Evolutionary conservation across 2,329 filamentous ascomycete species (phyloP), one percentile per base, ranked within the genome.

Genomic region (Penicillium rolfsii): DNA sequence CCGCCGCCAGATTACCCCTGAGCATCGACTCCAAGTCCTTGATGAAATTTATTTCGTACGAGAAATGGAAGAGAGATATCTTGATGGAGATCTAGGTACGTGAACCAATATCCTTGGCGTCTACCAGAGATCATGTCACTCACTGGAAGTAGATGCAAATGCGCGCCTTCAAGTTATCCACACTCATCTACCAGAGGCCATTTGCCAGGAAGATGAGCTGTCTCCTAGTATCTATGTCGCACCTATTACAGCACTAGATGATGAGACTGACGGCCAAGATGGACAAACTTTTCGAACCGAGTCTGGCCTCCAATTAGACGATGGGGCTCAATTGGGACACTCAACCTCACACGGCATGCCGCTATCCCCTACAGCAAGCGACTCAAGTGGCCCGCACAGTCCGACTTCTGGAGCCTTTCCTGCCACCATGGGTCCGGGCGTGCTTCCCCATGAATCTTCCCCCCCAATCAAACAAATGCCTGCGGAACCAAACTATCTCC

Each of bases 21-120:
- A 64, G 3, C 64, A 72, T 36, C 64, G 71, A 26, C 61, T 75
- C 5, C 67, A 70, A 22, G 69, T 76, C 4, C 65, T 76, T 1
- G 73, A 74, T 50, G 74, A 76, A 57, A 75, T 76, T 46, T 76
- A 76, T 57, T 70, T 67, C 26, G 73, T 76, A 4, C 70, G 73
- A 16, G 67, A 68, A 12, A 71, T 74, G 62, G 73, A 76, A 54
- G 74, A 76, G 45, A 62, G 58, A 19, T 76, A 66, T 41, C 62
- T 75, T 3, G 61, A 73, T 12, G 72, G 71, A 16, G 58, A 70
- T 26, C 70, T 72, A 22, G 71, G 74, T 76, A 68, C 45, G 64
- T 57, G 4, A 16, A 28, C n/a, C 35, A 45, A 36, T 60, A 12
- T 6, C 12, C 14, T 12, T 9, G 6, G 22, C 3, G 1, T 33